These are phyloP conservation scores for Jatropha podagrica DNA, from an alignment of 441 rosid genomes.

Conservation along the genomic window DNA sequence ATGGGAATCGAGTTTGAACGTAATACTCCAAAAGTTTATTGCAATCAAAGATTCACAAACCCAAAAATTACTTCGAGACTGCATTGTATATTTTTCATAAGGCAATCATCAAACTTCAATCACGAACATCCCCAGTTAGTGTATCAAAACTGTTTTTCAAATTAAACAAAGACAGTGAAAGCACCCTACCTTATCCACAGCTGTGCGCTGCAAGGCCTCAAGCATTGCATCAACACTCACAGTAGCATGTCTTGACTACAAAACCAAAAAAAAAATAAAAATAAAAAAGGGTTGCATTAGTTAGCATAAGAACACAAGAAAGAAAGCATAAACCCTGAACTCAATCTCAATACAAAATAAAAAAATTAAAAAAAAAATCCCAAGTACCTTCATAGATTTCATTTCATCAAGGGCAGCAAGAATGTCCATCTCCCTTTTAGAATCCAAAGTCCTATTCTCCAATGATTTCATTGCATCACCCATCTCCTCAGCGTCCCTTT, in stretches of 20 bases:
- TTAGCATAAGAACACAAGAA: slow-evolving; percentile 15
- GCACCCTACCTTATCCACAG: slow-evolving; percentile 51
- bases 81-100: not conserved
- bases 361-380: not conserved
- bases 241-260: slow-evolving; percentile 78
- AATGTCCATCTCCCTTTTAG: slow-evolving; percentile 91
- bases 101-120: not conserved
- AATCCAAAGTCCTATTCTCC: slow-evolving; percentile 83
- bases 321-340: not conserved
- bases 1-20: no score
- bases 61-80: not conserved
- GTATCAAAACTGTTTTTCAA: not conserved
- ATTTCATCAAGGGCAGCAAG: slow-evolving; percentile 87
- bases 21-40: no score
- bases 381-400: slow-evolving; percentile 81
- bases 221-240: slow-evolving; percentile 86
- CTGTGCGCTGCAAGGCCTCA: slow-evolving; percentile 69
- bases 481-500: slow-evolving; percentile 79
- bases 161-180: not conserved
- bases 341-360: not conserved
- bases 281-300: not conserved
- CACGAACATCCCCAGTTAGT: not conserved
- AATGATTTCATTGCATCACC: slow-evolving; percentile 92
- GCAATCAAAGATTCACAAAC: no score
- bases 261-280: slow-evolving; percentile 13